Evolutionary conservation across 2,329 filamentous ascomycete species (phyloP).

Genomic region (Aureobasidium sp.): DNA sequence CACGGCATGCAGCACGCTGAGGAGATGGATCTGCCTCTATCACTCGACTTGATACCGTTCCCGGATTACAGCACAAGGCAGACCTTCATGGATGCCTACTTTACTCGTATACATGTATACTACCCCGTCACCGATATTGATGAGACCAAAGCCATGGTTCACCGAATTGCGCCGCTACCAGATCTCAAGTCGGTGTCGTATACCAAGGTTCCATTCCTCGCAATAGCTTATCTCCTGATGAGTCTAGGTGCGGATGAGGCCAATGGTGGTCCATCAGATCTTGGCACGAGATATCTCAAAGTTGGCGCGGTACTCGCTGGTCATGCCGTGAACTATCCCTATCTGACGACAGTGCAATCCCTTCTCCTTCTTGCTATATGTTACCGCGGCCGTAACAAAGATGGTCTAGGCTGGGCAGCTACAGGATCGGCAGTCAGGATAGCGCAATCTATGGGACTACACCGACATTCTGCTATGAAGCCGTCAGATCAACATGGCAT

Average conservation of each 20-base stretch:
- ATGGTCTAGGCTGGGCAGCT: not conserved
- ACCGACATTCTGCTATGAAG: not conserved
- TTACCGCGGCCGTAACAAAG: slow-evolving; percentile 3
- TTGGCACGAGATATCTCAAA: not conserved
- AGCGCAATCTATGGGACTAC: slow-evolving; percentile 10
- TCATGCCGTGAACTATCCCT: slow-evolving; percentile 10
- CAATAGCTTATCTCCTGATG: slow-evolving; percentile 6
- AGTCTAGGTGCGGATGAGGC: slow-evolving; percentile 8
- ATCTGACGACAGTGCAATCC: slow-evolving; percentile 3
- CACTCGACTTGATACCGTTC: not conserved
- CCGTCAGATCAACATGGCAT: slow-evolving; percentile 8
- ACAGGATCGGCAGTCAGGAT: slow-evolving; percentile 4
- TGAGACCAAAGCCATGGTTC: slow-evolving; percentile 6
- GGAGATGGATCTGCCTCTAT: slow-evolving; percentile 6
- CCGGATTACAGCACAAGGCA: slow-evolving; percentile 1
- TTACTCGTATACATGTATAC: slow-evolving; percentile 5
- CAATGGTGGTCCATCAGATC: not conserved
- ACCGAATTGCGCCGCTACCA: not conserved
- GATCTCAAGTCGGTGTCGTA: not conserved
- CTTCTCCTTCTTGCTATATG: slow-evolving; percentile 4
- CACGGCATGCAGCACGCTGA: slow-evolving; percentile 9
- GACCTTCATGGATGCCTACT: not conserved
- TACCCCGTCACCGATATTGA: slow-evolving; percentile 3
- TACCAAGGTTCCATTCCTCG: not conserved
- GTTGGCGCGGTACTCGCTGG: not conserved